phyloP scores from a whole-genome alignment of 2,329 filamentous ascomycete genomes.

The Claviceps sp. region DNA sequence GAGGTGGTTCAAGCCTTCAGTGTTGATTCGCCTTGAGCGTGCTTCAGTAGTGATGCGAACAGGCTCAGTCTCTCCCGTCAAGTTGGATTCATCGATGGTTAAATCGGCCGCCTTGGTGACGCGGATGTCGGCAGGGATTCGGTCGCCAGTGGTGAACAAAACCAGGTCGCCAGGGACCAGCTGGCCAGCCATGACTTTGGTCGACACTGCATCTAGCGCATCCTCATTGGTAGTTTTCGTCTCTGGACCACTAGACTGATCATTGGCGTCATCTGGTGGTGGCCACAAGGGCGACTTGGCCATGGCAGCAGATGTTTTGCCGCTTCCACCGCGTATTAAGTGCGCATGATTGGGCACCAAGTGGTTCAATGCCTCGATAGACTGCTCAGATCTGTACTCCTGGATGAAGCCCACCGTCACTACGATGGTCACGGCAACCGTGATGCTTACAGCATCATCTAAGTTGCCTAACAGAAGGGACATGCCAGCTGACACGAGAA shows the following conservation, averaged over 20 bases:
- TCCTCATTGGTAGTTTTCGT: conserved; percentile 47
- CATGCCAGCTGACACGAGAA: conserved; percentile 75
- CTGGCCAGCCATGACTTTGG: conserved; percentile 73
- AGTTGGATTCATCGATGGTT: conserved; percentile 89
- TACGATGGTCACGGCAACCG: conserved; percentile 91
- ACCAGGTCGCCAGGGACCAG: conserved; percentile 89
- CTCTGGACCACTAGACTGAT: conserved; percentile 29
- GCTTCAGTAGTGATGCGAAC: conserved; percentile 64
- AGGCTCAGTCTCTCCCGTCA: conserved; percentile 93
- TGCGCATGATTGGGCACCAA: conserved; percentile 93
- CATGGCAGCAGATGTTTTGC: conserved; percentile 17
- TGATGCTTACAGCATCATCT: conserved; percentile 91
- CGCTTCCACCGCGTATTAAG: conserved; percentile 55
- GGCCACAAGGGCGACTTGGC: conserved; percentile 35
- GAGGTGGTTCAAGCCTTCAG: conserved; percentile 16
- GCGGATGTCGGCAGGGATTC: conserved; percentile 89
- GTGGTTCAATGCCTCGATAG: conserved; percentile 84
- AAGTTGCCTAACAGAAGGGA: conserved; percentile 86
- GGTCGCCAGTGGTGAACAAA: conserved; percentile 87
- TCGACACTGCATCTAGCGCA: conserved; percentile 57
- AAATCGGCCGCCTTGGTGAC: conserved; percentile 84
- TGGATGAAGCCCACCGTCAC: conserved; percentile 93
- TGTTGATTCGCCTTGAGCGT: conserved; percentile 17
- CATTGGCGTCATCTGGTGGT: conserved; percentile 28
- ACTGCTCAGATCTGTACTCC: conserved; percentile 95